These are phyloP conservation scores for Aurifilum marmelostoma DNA, from an alignment of 2,329 filamentous ascomycete genomes.

Conservation along the genomic window DNA sequence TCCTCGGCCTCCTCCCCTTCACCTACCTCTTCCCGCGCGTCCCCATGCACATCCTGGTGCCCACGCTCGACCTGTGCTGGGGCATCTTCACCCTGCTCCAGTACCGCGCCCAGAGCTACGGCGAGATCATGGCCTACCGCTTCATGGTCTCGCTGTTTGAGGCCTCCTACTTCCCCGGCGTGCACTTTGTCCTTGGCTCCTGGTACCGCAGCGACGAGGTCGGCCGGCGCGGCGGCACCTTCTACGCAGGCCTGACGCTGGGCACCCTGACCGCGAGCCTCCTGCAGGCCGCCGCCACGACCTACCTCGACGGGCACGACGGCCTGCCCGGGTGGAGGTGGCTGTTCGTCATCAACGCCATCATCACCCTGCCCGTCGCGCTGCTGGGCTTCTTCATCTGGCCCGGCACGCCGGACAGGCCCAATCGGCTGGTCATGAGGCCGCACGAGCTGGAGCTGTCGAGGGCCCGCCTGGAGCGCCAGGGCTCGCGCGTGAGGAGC, in stretches of 20 bases:
- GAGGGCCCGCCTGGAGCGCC: slow-evolving; percentile 35
- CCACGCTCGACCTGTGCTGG: slow-evolving; percentile 34
- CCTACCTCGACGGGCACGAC: slow-evolving; percentile 24
- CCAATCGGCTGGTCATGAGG: slow-evolving; percentile 39
- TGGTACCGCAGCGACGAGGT: slow-evolving; percentile 29
- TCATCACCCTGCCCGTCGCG: slow-evolving; percentile 54
- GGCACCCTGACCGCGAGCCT: slow-evolving; percentile 28
- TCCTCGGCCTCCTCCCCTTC: slow-evolving; percentile 35
- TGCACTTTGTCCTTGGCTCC: slow-evolving; percentile 26
- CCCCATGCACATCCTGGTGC: slow-evolving; percentile 35
- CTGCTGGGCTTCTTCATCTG: slow-evolving; percentile 50
- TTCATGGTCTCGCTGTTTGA: slow-evolving; percentile 28
- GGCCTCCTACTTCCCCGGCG: slow-evolving; percentile 9
- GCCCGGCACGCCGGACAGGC: slow-evolving; percentile 42
- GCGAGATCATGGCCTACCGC: slow-evolving; percentile 29
- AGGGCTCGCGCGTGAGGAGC: slow-evolving; percentile 24
- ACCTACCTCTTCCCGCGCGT: slow-evolving; percentile 35
- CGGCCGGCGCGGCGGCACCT: slow-evolving; percentile 31
- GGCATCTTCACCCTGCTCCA: slow-evolving; percentile 35
- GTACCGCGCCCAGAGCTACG: slow-evolving; percentile 31
- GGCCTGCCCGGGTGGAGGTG: slow-evolving; percentile 26
- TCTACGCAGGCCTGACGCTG: slow-evolving; percentile 37
- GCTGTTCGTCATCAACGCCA: slow-evolving; percentile 42
- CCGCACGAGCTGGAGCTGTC: slow-evolving; percentile 39
- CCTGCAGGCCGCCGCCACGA: slow-evolving; percentile 24